phyloP scores from a whole-genome alignment of 768 basidiomycete species.

The Leccinum disarticulatum region DNA sequence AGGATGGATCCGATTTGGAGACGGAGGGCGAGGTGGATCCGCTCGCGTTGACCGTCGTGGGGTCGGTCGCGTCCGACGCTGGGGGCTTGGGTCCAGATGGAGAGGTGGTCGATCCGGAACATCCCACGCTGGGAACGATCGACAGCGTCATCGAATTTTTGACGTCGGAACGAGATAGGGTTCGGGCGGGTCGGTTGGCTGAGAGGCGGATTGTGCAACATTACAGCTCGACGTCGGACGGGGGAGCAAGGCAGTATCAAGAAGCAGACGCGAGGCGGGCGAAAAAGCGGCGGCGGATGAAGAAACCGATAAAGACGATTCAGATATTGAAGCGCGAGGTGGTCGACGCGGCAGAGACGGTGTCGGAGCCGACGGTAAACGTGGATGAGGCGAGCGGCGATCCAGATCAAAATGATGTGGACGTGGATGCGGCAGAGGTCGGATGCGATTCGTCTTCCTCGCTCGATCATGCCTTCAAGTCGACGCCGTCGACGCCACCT shows the following conservation, averaged over 20 bases:
- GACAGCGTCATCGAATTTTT: conserved; percentile 76
- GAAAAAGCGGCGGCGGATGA: conserved; percentile 37
- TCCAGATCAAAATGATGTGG: conserved; percentile 26
- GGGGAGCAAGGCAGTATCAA: conserved; percentile 36
- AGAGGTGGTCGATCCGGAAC: conserved; percentile 31
- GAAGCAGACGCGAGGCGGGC: conserved; percentile 41
- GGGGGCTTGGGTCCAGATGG: conserved; percentile 28
- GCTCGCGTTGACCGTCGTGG: conserved; percentile 27
- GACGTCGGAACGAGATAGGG: conserved; percentile 64
- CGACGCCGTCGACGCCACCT: conserved; percentile 34
- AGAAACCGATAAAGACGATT: conserved; percentile 32
- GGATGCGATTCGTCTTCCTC: conserved; percentile 33
- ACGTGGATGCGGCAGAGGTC: conserved; percentile 11
- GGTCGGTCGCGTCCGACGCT: conserved; percentile 23
- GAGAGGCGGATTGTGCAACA: conserved; percentile 27
- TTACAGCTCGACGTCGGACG: conserved; percentile 38
- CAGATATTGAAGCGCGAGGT: conserved; percentile 28
- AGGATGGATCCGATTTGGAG: conserved; percentile 30
- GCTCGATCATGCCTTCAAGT: conserved; percentile 23
- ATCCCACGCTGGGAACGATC: conserved; percentile 71
- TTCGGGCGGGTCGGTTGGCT: conserved; percentile 43
- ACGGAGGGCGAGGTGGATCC: conserved; percentile 40
- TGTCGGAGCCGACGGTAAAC: conserved; percentile 24
- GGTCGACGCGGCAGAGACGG: conserved; percentile 18
- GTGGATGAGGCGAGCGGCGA: conserved; percentile 27